Base-by-base conservation (phyloP, 257 asterid genomes). In the Ligustrum vulgare region DNA sequence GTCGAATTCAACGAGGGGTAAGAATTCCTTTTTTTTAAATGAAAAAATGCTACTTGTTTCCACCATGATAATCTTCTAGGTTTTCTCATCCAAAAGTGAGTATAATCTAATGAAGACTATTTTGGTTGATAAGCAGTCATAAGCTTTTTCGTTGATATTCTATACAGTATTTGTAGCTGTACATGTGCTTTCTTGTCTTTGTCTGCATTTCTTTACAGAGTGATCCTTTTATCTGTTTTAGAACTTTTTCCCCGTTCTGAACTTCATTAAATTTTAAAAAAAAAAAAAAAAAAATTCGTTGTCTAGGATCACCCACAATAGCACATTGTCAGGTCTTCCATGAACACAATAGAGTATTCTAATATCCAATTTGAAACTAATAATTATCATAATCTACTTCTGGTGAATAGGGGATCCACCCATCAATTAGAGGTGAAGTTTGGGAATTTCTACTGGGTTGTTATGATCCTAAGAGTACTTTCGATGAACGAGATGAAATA, bases 401-500 rank as follows among this genome's bases (percentile, higher is more conserved):
- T 62, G 35, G 32, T 18, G 72, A 82, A 70, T 81, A 95, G 98
- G 99, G 99, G 41, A 85, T 95, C 84, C 99, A 95, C 78, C 98
- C 99, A 70, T 85, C 98, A 33, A 91, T 95, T 68, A 93, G 97
- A 89, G 98, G 97, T 78, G 99, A 93, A 82, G 99, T 95, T 78
- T 95, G 99, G 99, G 98, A 95, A 74, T 93, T 93, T 81, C 85
- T 95, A 72, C 83, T 95, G 88, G 97, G 98, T 65, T 93, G 98
- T 81, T 93, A 83, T 79, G 97, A 91, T 72, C 94, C 98, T 49
- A 82, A 80, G 85, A 93, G 98, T 88, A 88, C 93, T 72, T 91
- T 82, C 77, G 96, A 88, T 5, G 98, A 93, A 77, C 89, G 97
- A 78, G 96, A 93, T 77, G 85, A 91, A 72, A 77, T 90, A 80